Evolutionary conservation across 2,329 filamentous ascomycete species (phyloP).

Genomic region (Botrytis deweyae): DNA sequence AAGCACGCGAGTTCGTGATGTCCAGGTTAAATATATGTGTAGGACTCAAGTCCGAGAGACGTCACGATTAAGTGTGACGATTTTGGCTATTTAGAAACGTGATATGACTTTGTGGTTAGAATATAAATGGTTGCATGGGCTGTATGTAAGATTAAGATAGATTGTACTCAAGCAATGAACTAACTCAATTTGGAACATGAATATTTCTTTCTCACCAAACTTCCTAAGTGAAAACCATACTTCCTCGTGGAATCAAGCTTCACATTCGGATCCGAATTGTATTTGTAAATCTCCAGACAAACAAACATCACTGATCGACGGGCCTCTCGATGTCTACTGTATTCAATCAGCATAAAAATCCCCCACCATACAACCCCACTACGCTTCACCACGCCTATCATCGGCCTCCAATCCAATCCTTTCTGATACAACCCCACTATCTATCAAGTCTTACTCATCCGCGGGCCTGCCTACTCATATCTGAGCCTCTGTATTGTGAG

Average conservation of each 20-base stretch:
- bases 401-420: slow-evolving; percentile 2
- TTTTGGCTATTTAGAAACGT: not conserved
- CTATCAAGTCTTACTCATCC: slow-evolving; percentile 5
- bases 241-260: not conserved
- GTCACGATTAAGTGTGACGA: not conserved
- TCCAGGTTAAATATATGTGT: not conserved
- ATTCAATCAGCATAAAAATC: not conserved
- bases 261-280: not conserved
- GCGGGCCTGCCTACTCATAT: not conserved
- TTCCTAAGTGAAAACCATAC: not conserved
- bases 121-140: not conserved
- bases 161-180: not conserved
- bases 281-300: not conserved
- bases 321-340: not conserved
- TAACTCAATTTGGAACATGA: not conserved
- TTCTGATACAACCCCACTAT: slow-evolving; percentile 6
- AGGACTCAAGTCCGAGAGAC: too few species aligned
- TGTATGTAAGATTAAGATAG: not conserved
- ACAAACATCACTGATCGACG: not conserved
- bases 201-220: not conserved
- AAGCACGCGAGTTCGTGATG: not conserved
- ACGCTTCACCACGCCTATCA: slow-evolving; percentile 11
- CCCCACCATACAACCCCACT: not conserved
- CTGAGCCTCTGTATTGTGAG: not conserved
- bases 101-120: not conserved